Conservation (phyloP, 441 rosid species). For the Pelargonium cotyledonis region DNA sequence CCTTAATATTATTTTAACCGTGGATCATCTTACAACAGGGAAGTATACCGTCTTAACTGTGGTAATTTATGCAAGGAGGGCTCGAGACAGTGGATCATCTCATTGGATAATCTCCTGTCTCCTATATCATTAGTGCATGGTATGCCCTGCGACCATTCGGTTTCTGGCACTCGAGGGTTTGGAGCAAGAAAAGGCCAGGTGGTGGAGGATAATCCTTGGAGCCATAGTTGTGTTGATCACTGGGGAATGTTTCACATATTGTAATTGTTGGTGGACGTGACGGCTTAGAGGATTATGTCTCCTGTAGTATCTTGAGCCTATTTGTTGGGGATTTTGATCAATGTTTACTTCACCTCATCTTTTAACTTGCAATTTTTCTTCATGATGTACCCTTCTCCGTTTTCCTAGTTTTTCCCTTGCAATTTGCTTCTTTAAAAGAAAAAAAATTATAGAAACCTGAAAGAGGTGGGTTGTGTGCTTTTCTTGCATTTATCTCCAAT, state of each 20-base stretch:
- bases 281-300: conserved; percentile 15
- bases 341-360: not conserved
- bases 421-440: not conserved
- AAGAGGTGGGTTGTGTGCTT: not conserved
- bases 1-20: conserved; percentile 32
- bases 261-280: conserved; percentile 20
- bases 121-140: conserved; percentile 32
- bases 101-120: conserved; percentile 45
- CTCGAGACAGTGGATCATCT: conserved; percentile 49
- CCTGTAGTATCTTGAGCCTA: conserved; percentile 13
- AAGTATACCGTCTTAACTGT: conserved; percentile 39
- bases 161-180: conserved; percentile 39
- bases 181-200: conserved; percentile 34
- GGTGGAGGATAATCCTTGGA: conserved; percentile 26
- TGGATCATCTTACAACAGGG: conserved; percentile 62
- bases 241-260: conserved; percentile 14
- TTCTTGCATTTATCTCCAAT: not conserved
- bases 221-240: conserved; percentile 27
- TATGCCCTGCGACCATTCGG: conserved; percentile 31
- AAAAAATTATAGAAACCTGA: not conserved
- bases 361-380: conserved; percentile 1
- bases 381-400: not conserved
- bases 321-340: conserved; percentile 18
- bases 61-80: conserved; percentile 44
- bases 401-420: not conserved